Percentiles rank a stretch among this genome's conserved stretches.
These are phyloP conservation scores for Testicularia cyperi DNA, from an alignment of 1,284 basidiomycete species.

Conservation along the genomic window DNA sequence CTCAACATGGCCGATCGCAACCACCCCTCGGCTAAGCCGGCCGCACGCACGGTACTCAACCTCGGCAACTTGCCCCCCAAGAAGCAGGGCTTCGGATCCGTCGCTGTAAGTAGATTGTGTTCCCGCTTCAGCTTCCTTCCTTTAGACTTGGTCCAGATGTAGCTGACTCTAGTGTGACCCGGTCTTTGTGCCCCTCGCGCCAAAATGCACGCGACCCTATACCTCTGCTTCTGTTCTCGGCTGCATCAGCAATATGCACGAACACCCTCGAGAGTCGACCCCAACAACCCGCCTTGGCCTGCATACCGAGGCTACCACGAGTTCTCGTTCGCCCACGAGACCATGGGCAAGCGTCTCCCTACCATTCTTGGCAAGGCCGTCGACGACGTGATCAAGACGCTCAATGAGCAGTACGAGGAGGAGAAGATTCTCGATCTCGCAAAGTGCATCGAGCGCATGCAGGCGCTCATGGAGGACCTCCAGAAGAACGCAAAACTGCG, in stretches of 20 bases:
- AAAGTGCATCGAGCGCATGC: conserved; percentile 71
- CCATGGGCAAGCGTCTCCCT: conserved; percentile 86
- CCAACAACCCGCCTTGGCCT: conserved; percentile 96
- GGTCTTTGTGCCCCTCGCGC: no score
- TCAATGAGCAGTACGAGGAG: conserved; percentile 76
- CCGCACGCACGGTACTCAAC: conserved; percentile 57
- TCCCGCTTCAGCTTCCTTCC: no score
- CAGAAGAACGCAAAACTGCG: conserved; percentile 62
- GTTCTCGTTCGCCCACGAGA: conserved; percentile 82
- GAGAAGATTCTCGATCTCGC: conserved; percentile 83
- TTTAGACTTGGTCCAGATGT: no score
- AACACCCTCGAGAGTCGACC: conserved; percentile 63
- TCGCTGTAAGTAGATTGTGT: conserved; percentile 22
- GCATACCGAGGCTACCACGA: conserved; percentile 84
- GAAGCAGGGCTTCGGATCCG: conserved; percentile 44
- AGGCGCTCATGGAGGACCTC: conserved; percentile 61
- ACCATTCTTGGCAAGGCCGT: conserved; percentile 96
- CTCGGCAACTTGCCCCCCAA: conserved; percentile 59
- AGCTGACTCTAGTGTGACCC: no score
- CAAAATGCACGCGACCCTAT: no score
- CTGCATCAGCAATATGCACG: conserved; percentile 40
- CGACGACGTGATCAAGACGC: conserved; percentile 83
- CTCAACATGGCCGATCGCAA: conserved; percentile 42
- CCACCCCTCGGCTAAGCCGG: conserved; percentile 55
- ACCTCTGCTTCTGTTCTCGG: not conserved